phyloP scores from a whole-genome alignment of 2,329 filamentous ascomycete genomes.

The Fusarium scirpi region DNA sequence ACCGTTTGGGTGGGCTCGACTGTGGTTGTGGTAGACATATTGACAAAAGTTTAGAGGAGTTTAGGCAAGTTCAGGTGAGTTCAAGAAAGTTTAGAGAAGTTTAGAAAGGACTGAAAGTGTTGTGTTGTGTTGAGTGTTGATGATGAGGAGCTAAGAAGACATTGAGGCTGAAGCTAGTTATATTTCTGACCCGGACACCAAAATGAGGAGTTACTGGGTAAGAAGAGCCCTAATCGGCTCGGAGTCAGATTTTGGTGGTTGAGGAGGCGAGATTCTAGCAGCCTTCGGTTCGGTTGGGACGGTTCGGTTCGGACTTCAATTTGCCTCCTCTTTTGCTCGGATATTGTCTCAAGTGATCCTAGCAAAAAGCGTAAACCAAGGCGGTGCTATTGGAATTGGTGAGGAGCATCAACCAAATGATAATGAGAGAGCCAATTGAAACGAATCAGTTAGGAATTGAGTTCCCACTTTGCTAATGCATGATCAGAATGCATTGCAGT shows the following conservation, averaged over 20 bases:
- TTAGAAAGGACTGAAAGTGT: neutral
- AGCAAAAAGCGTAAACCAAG: neutral
- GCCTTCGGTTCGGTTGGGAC: conserved; percentile 7
- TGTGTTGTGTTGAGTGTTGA: conserved; percentile 3
- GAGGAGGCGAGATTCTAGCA: neutral
- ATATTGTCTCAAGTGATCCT: conserved; percentile 5
- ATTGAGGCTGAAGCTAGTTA: conserved; percentile 38
- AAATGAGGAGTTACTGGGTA: conserved; percentile 9
- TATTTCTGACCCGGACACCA: conserved; percentile 16
- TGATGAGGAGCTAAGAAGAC: conserved; percentile 27
- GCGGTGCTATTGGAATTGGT: neutral
- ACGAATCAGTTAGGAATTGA: neutral
- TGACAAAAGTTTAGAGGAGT: neutral
- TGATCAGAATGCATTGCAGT: conserved; percentile 15
- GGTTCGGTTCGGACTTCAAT: conserved; percentile 15
- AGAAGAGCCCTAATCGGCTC: conserved; percentile 1
- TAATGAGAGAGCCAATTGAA: neutral
- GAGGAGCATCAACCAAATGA: neutral
- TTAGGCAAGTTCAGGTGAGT: neutral
- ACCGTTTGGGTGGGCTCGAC: conserved; percentile 36
- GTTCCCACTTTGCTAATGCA: neutral
- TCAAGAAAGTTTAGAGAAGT: neutral
- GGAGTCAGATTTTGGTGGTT: neutral
- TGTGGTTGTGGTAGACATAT: conserved; percentile 28
- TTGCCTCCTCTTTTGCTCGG: conserved; percentile 1